phyloP scores from a whole-genome alignment of 352 stramenopile species.

The Pythium vanterpoolii region DNA sequence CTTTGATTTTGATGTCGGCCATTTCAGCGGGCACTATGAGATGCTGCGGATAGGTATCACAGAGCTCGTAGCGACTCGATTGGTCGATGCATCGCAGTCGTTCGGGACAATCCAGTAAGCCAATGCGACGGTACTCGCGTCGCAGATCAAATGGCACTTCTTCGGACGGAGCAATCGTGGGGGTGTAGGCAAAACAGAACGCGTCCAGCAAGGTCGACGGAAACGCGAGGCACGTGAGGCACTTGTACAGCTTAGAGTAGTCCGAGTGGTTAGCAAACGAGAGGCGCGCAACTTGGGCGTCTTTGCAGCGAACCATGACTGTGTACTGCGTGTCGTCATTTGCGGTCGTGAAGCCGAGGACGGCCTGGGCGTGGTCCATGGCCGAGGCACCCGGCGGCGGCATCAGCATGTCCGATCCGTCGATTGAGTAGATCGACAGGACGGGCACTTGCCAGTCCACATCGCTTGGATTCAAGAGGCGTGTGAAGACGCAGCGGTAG shows the following conservation, averaged over 20 bases:
- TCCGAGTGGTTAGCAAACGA: conserved; percentile 70
- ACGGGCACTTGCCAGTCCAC: conserved; percentile 79
- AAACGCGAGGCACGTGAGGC: conserved; percentile 70
- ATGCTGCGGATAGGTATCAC: conserved; percentile 93
- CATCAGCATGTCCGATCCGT: conserved; percentile 41
- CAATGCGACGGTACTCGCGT: conserved; percentile 75
- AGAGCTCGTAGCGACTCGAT: conserved; percentile 78
- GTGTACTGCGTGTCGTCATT: conserved; percentile 46
- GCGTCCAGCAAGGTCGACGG: conserved; percentile 67
- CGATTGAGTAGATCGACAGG: conserved; percentile 67
- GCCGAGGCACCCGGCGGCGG: conserved; percentile 22
- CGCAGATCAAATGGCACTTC: conserved; percentile 77
- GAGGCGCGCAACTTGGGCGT: conserved; percentile 61
- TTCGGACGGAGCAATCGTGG: conserved; percentile 66
- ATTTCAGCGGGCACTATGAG: conserved; percentile 92
- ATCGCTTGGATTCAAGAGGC: conserved; percentile 38
- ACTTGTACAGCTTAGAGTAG: conserved; percentile 78
- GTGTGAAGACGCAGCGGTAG: conserved; percentile 79
- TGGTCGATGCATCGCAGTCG: conserved; percentile 78
- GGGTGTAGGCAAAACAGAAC: conserved; percentile 81
- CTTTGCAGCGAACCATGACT: conserved; percentile 78
- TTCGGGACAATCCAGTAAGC: conserved; percentile 60
- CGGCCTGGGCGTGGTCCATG: conserved; percentile 59
- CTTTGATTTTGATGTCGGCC: conserved; percentile 84
- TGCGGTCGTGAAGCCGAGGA: conserved; percentile 45